Evolutionary conservation across 805 yeast genomes (phyloP), one percentile per base, ranked within the genome.

Genomic region (Wickerhamiella vanderwaltii): DNA sequence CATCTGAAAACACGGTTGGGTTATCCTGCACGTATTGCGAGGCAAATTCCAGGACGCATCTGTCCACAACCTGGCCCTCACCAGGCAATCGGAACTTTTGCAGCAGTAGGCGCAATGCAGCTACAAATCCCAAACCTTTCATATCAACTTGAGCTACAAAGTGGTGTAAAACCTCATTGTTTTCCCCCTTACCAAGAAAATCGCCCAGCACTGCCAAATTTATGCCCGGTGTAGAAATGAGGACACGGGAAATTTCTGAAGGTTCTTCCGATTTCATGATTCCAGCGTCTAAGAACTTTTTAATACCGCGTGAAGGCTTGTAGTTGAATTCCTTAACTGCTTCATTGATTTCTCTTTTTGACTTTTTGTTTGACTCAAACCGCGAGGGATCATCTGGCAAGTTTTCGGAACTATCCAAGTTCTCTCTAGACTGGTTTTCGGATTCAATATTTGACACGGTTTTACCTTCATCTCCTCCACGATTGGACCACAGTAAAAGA

Each of bases 11-110:
- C 0, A 78, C 69, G 4, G 52, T 39, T 7, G 95, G 95, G 56
- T 91, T 91, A 47, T 88, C 95, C 49, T 81, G 77, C 17, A 78
- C 77, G 56, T 78, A 91, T 50, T 94, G 71, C 60, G 85, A 94
- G 4, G 98, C 98, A 66, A 93, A 93, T 56, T 91, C 88, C 58
- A 91, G 72, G 95, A 93, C 84, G 57, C 78, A 85, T 52, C 99
- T 72, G 66, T 91, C 98, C 57, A 91, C 88, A 56, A 91, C 88
- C 63, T 91, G 99, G 4, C 95, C 87, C 63, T 91, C 99, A 39
- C 99, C 99, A 2, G 99, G 98, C 46, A 91, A 69, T 58, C 98
- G 71, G 64, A 91, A 93, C 36, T 75, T 70, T 56, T 93, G 98
- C 45, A 91, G 68, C 54, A 85, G 85, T 12, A 64, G 66, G 50